These are phyloP conservation scores for Ogataea zsoltii DNA, from an alignment of 805 yeast species.

Conservation along the genomic window DNA sequence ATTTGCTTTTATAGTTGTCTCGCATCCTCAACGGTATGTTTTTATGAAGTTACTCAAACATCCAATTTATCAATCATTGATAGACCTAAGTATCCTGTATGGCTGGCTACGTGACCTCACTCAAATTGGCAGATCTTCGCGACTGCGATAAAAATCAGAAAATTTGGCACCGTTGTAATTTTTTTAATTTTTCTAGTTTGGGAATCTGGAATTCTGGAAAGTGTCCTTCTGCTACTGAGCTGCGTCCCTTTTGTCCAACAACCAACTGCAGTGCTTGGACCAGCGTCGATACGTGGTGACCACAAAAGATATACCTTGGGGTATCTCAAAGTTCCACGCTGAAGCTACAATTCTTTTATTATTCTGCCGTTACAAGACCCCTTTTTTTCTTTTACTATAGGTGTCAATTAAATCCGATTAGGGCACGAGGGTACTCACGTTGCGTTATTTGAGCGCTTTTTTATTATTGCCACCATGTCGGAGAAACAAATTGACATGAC, in stretches of 20 bases:
- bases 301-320: not conserved
- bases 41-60: not conserved
- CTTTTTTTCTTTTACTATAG: not conserved
- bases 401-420: not conserved
- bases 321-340: not conserved
- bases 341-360: not conserved
- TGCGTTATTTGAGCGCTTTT: not conserved
- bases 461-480: constrained; percentile 9
- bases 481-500: constrained; percentile 14
- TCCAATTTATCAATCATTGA: too few relatives aligned
- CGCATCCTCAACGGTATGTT: constrained; percentile 30
- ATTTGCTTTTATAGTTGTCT: constrained; percentile 4
- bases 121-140: not conserved
- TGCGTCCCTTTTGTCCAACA: not conserved
- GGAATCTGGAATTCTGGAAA: not conserved
- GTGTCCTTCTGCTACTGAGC: not conserved
- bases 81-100: too few relatives aligned
- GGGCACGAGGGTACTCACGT: not conserved
- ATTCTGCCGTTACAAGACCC: not conserved
- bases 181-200: too few relatives aligned
- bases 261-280: not conserved
- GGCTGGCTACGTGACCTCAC: not conserved
- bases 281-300: not conserved
- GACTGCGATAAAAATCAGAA: not conserved
- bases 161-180: constrained; percentile 1